Base-by-base conservation (phyloP, 495 filamentous ascomycete genomes). In the Niebla homalea region DNA sequence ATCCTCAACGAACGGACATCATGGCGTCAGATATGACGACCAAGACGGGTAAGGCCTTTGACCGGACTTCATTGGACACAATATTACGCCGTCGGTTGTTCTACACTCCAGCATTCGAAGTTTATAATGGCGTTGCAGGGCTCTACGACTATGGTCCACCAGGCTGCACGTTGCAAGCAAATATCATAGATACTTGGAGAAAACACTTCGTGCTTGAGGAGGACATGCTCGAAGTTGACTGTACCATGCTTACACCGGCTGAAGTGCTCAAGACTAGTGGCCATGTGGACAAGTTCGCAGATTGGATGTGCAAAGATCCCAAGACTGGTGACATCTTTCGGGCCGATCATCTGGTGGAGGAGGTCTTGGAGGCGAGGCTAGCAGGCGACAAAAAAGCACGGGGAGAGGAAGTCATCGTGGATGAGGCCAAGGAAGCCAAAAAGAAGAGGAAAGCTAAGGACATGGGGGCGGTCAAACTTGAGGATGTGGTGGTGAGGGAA, bases 241-340 rank as follows among this genome's bases (percentile, higher is more conserved):
- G 84, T 64, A 86, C 79, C 12, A 85, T 84, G 64, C 64, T 93
- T 56, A 93, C 87, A 47, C 92, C 92, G 20, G 75, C 87, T 52
- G 85, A 90, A 37, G 86, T 97, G 11, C 74, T 98, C 41, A 94
- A 96, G 77, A 97, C 92, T 21, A 87, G 81, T 62, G 92, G 93
- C 51, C 92, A 98, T 67, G 92, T 97, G 46, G 92, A 96, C 56
- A 93, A 93, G 66, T 98, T 97, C 64, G 84, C 88, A 57, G 93
- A 97, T 65, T 96, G 87, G 87, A 95, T 96, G 89, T 94, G 88
- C 79, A 96, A 96, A 67, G 92, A 98, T 65, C 88, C 89, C 47
- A 92, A 94, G 72, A 92, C 83, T 57, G 92, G 92, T 60, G 93
- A 97, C 70, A 93, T 96, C 51, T 81, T 96, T 65, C 79, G 92